Conservation (phyloP, 2,329 filamentous ascomycete species). For the Neoascochyta sp. region DNA sequence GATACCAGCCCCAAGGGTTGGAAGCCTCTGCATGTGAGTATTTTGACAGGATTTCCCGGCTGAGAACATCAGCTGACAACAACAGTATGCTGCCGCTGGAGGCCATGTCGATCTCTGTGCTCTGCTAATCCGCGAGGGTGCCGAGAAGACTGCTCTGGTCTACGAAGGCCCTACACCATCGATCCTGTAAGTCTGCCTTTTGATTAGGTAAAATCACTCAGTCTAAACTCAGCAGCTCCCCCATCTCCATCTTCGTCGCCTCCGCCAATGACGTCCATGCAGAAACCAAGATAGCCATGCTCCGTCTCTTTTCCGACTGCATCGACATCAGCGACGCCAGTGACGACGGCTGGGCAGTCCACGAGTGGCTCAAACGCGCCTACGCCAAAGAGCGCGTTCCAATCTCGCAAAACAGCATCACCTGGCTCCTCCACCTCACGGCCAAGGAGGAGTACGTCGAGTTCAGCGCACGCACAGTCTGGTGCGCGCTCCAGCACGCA, state of each 20-base stretch:
- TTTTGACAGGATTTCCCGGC: too few species aligned
- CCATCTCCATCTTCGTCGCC: constrained; percentile 7
- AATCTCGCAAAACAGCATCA: constrained; percentile 8
- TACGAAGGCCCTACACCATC: constrained; percentile 6
- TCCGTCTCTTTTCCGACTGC: constrained; percentile 7
- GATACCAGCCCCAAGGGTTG: constrained; percentile 8
- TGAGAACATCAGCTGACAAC: too few species aligned
- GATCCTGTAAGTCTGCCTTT: constrained; percentile 3
- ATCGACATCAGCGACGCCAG: constrained; percentile 5
- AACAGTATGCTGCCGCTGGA: constrained; percentile 7
- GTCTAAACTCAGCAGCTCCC: constrained; percentile 1
- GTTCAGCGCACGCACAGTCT: constrained; percentile 1
- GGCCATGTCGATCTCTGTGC: constrained; percentile 7
- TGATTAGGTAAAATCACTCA: too few species aligned
- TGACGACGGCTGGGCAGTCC: constrained; percentile 5
- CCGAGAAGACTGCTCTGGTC: constrained; percentile 7
- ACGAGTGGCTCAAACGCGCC: constrained; percentile 8
- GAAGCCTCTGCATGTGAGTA: constrained; percentile 5
- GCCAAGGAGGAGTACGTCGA: constrained; percentile 6
- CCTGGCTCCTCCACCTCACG: constrained; percentile 3
- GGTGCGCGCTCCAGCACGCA: constrained; percentile 7
- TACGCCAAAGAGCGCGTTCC: constrained; percentile 6
- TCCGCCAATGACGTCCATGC: constrained; percentile 3
- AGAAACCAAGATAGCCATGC: constrained; percentile 7
- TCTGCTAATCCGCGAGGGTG: constrained; percentile 4